A percentile compares a stretch with the other conserved stretches of the same genome.
phyloP scores from a whole-genome alignment of 2,329 filamentous ascomycete genomes.

The Plectosphaerella sp. region DNA sequence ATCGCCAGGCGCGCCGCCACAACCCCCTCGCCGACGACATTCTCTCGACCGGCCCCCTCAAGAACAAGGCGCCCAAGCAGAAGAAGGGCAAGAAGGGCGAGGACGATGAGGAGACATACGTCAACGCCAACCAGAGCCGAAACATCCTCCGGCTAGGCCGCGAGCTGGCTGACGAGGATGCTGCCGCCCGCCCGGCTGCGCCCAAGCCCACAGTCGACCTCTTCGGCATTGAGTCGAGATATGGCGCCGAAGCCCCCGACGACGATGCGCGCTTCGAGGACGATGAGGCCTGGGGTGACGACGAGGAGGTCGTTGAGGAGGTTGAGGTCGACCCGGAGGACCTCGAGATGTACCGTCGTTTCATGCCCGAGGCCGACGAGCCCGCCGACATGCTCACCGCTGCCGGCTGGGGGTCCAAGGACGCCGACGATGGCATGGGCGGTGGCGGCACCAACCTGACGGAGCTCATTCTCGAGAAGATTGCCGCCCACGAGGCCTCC shows the following conservation, averaged over 20 bases:
- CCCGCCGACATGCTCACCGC: conserved; percentile 55
- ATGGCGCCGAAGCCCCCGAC: conserved; percentile 51
- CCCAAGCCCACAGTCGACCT: conserved; percentile 45
- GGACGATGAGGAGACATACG: conserved; percentile 61
- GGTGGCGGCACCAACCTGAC: conserved; percentile 72
- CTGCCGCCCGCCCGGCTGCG: conserved; percentile 34
- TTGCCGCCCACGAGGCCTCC: conserved; percentile 80
- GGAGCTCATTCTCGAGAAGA: conserved; percentile 90
- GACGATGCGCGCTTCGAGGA: conserved; percentile 46
- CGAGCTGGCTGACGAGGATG: conserved; percentile 79
- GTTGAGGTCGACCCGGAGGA: conserved; percentile 86
- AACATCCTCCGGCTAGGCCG: conserved; percentile 88
- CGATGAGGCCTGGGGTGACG: conserved; percentile 71
- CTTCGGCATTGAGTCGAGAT: conserved; percentile 77
- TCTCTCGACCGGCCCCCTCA: conserved; percentile 62
- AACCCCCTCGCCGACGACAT: conserved; percentile 91
- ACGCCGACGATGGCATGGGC: conserved; percentile 33
- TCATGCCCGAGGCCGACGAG: conserved; percentile 71
- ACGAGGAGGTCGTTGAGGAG: conserved; percentile 67
- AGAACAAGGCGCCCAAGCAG: conserved; percentile 70
- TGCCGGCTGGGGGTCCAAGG: conserved; percentile 52
- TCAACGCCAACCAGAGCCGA: conserved; percentile 83
- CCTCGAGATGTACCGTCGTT: conserved; percentile 85
- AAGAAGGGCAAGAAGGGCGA: conserved; percentile 62
- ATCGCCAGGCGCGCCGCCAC: conserved; percentile 10